These are phyloP conservation scores for Macaranga tanarius DNA, from an alignment of 441 rosid genomes.

Conservation along the genomic window DNA sequence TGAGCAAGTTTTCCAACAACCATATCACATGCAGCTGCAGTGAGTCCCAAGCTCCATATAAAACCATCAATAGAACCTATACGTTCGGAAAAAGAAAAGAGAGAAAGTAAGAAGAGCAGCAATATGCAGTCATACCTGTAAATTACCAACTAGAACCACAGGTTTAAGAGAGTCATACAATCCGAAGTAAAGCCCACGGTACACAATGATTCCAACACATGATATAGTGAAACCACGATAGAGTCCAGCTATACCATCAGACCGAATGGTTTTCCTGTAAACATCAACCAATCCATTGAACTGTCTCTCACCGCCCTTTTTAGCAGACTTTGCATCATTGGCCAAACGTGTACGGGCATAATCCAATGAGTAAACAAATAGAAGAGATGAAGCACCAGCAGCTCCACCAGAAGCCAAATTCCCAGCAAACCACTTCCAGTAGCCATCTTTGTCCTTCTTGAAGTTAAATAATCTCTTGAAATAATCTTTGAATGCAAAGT, in stretches of 20 bases:
- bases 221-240: slow-evolving; percentile 92
- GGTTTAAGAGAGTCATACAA: slow-evolving; percentile 95
- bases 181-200: slow-evolving; percentile 91
- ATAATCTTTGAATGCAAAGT: slow-evolving; percentile 94
- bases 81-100: not conserved
- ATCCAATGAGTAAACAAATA: slow-evolving; percentile 87
- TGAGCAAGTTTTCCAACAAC: not conserved
- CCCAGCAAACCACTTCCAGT: slow-evolving; percentile 98
- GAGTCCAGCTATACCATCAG: slow-evolving; percentile 87
- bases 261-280: slow-evolving; percentile 72
- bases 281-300: slow-evolving; percentile 84
- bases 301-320: slow-evolving; percentile 91
- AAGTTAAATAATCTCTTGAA: slow-evolving; percentile 89
- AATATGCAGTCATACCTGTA: slow-evolving; percentile 51
- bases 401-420: slow-evolving; percentile 96
- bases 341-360: slow-evolving; percentile 90
- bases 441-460: slow-evolving; percentile 91
- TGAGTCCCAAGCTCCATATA: too few relatives aligned
- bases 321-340: slow-evolving; percentile 82
- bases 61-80: too few relatives aligned
- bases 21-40: not conserved
- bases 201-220: slow-evolving; percentile 76
- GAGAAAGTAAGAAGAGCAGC: not conserved
- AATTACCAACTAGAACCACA: slow-evolving; percentile 60
- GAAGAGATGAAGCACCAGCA: slow-evolving; percentile 94